Conservation (phyloP, 192 early-diverging fungal species). For the Entrophospora sp. region DNA sequence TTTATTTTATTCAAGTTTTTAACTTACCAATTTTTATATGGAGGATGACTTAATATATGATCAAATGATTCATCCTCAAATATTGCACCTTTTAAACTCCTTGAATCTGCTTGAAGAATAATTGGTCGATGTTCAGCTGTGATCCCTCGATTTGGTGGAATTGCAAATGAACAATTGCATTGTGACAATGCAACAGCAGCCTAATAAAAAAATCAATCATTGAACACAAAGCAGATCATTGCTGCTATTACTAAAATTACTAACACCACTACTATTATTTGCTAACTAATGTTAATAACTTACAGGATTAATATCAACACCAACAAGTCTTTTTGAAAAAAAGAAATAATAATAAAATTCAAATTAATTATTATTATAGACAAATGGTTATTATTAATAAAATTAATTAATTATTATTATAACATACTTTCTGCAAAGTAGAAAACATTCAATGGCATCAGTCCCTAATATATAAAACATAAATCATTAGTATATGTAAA, state of each 20-base stretch:
- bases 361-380: too few relatives aligned
- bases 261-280: too few relatives aligned
- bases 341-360: background rate
- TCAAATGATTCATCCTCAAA: conserved; percentile 72
- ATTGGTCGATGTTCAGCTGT: conserved; percentile 73
- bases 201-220: conserved; percentile 18
- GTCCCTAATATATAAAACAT: conserved; percentile 39
- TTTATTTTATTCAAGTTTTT: background rate
- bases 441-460: conserved; percentile 82
- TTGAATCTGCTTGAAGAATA: conserved; percentile 75
- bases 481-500: too few relatives aligned
- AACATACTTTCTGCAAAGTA: conserved; percentile 60
- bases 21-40: conserved; percentile 84
- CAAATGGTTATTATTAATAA: background rate
- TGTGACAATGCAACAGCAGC: conserved; percentile 74
- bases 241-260: too few relatives aligned
- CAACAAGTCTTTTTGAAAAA: conserved; percentile 37
- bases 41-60: conserved; percentile 86
- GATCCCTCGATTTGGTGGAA: conserved; percentile 51
- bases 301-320: conserved; percentile 85
- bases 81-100: conserved; percentile 52
- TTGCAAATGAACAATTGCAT: conserved; percentile 77
- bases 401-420: background rate
- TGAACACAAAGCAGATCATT: too few relatives aligned
- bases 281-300: background rate